Percentiles rank a stretch among this genome's conserved stretches.
phyloP scores from a whole-genome alignment of 2,329 filamentous ascomycete species.

The Pseudogymnoascus sp. region DNA sequence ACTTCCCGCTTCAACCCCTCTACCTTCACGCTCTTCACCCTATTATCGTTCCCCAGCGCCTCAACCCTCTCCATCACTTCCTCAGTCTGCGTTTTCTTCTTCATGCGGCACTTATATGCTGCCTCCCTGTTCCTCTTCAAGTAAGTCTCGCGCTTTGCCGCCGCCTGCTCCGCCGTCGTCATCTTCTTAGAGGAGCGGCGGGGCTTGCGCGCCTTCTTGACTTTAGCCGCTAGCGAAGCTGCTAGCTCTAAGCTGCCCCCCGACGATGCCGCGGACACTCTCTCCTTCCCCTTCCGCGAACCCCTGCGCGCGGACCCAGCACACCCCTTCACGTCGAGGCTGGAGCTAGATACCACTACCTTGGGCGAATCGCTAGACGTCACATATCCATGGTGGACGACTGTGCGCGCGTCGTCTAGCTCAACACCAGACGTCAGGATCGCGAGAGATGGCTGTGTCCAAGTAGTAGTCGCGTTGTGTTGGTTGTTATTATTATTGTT shows the following conservation, averaged over 20 bases:
- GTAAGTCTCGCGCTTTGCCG: background rate
- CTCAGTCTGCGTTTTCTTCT: background rate
- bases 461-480: too few relatives aligned
- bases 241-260: too few relatives aligned
- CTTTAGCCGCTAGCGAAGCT: too few relatives aligned
- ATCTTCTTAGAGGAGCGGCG: background rate
- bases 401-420: background rate
- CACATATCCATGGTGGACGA: background rate
- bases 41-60: background rate
- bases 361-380: background rate
- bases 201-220: background rate
- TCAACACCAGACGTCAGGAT: too few relatives aligned
- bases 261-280: too few relatives aligned
- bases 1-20: background rate
- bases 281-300: too few relatives aligned
- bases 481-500: too few relatives aligned
- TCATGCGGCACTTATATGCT: slow-evolving; percentile 3
- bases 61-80: background rate
- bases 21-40: background rate
- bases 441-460: too few relatives aligned
- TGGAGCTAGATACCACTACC: too few relatives aligned
- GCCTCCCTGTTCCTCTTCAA: slow-evolving; percentile 1
- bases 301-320: too few relatives aligned
- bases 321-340: too few relatives aligned
- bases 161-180: background rate